phyloP scores from a whole-genome alignment of 805 yeast species.

The Candida mattraensis region DNA sequence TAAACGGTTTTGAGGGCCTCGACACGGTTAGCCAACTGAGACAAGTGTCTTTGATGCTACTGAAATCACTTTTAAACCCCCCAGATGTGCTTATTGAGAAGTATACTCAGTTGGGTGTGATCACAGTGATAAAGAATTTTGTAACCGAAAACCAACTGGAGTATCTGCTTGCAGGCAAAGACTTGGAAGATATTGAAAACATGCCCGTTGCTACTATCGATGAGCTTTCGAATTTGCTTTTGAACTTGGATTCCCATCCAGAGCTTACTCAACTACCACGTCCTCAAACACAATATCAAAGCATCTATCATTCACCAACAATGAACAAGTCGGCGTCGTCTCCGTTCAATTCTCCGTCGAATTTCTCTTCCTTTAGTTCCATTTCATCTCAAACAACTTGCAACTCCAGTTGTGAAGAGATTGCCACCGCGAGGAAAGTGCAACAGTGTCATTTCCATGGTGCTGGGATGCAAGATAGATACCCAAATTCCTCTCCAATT shows the following conservation, averaged over 20 bases:
- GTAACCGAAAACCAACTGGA: constrained; percentile 27
- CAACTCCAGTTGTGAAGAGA: constrained; percentile 28
- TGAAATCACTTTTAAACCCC: constrained; percentile 43
- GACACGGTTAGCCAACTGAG: constrained; percentile 40
- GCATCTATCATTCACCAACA: constrained; percentile 23
- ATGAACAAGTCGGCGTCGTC: constrained; percentile 24
- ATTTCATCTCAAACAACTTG: constrained; percentile 33
- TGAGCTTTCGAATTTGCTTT: constrained; percentile 18
- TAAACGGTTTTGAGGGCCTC: constrained; percentile 46
- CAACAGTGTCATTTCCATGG: constrained; percentile 6
- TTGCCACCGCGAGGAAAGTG: constrained; percentile 15
- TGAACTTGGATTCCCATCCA: constrained; percentile 19
- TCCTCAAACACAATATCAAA: constrained; percentile 14
- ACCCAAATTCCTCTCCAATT: constrained; percentile 29
- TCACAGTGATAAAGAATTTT: constrained; percentile 42
- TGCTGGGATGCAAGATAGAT: constrained; percentile 15
- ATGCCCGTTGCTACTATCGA: constrained; percentile 11
- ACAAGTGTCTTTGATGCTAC: constrained; percentile 42
- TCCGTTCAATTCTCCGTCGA: constrained; percentile 33
- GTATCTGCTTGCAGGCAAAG: constrained; percentile 19
- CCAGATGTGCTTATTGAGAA: constrained; percentile 54
- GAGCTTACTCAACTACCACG: constrained; percentile 15
- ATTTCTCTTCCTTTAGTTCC: constrained; percentile 34
- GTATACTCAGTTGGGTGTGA: constrained; percentile 52
- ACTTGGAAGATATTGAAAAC: constrained; percentile 19